phyloP scores from a whole-genome alignment of 2,329 filamentous ascomycete species.

The Albophoma yamanashiensis region DNA sequence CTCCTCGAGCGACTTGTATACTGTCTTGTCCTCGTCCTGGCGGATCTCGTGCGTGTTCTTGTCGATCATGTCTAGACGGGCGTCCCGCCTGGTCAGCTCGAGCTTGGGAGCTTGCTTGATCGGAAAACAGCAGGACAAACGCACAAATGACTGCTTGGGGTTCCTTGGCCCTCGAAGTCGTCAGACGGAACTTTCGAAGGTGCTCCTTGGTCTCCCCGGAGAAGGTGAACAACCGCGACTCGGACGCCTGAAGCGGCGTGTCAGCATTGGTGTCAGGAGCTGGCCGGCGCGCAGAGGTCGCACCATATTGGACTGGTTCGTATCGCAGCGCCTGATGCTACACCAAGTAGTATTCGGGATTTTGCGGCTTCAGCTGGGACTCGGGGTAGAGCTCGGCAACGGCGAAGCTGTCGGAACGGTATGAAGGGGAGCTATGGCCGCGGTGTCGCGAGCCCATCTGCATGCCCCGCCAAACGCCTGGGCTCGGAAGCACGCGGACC shows the following conservation, averaged over 20 bases:
- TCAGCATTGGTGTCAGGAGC: conserved; percentile 4
- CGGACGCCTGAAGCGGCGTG: conserved; percentile 41
- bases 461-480: background rate
- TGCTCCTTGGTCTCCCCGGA: conserved; percentile 81
- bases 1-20: conserved; percentile 73
- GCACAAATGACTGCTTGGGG: conserved; percentile 90
- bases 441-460: background rate
- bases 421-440: background rate
- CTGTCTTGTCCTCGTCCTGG: conserved; percentile 62
- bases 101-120: background rate
- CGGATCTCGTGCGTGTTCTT: conserved; percentile 83
- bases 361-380: background rate
- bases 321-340: background rate
- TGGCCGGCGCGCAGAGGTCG: background rate
- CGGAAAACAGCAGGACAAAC: conserved; percentile 11
- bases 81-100: background rate
- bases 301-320: background rate
- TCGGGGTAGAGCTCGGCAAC: background rate
- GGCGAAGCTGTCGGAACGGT: background rate
- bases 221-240: conserved; percentile 86
- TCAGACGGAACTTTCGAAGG: conserved; percentile 87
- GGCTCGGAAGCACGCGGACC: background rate
- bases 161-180: conserved; percentile 75
- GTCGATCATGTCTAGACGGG: conserved; percentile 72
- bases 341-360: background rate